A percentile compares a stretch with the other conserved stretches of the same genome.
phyloP scores from a whole-genome alignment of 2,329 filamentous ascomycete genomes.

The Cladosporium sp. region DNA sequence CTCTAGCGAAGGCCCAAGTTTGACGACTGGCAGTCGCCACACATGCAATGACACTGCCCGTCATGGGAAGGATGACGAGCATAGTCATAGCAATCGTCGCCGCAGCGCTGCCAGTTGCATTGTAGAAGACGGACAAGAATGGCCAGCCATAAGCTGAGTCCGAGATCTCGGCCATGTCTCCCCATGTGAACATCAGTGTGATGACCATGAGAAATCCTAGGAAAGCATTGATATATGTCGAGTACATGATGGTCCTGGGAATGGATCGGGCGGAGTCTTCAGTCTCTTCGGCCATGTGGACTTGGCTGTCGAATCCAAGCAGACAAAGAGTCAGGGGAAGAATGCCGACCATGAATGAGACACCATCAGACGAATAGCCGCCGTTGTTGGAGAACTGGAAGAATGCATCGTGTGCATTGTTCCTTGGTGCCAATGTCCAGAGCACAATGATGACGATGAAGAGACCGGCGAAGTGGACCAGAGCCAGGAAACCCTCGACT shows the following conservation, averaged over 20 bases:
- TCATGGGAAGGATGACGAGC: slow-evolving; percentile 31
- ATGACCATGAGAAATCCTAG: slow-evolving; percentile 24
- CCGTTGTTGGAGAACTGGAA: slow-evolving; percentile 46
- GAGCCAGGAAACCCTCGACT: slow-evolving; percentile 45
- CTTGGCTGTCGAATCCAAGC: slow-evolving; percentile 23
- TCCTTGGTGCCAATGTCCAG: slow-evolving; percentile 38
- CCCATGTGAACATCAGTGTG: slow-evolving; percentile 33
- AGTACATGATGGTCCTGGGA: slow-evolving; percentile 23
- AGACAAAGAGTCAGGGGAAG: slow-evolving; percentile 22
- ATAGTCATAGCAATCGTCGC: slow-evolving; percentile 32
- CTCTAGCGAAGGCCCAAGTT: slow-evolving; percentile 28
- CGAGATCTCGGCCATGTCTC: slow-evolving; percentile 21
- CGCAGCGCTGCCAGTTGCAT: slow-evolving; percentile 28
- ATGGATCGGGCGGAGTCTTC: slow-evolving; percentile 22
- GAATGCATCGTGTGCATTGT: slow-evolving; percentile 42
- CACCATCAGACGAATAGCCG: slow-evolving; percentile 37
- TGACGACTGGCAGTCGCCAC: slow-evolving; percentile 38
- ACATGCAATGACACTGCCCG: slow-evolving; percentile 30
- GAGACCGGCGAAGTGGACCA: slow-evolving; percentile 51
- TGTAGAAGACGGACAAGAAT: slow-evolving; percentile 35
- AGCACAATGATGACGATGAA: slow-evolving; percentile 50
- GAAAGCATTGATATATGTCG: slow-evolving; percentile 18
- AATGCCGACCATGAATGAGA: slow-evolving; percentile 45
- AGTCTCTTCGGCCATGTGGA: slow-evolving; percentile 29
- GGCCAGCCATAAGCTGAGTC: slow-evolving; percentile 25